Evolutionary conservation across 1,284 basidiomycete genomes (phyloP).

Genomic region (Fomitiporia mediterranea): DNA sequence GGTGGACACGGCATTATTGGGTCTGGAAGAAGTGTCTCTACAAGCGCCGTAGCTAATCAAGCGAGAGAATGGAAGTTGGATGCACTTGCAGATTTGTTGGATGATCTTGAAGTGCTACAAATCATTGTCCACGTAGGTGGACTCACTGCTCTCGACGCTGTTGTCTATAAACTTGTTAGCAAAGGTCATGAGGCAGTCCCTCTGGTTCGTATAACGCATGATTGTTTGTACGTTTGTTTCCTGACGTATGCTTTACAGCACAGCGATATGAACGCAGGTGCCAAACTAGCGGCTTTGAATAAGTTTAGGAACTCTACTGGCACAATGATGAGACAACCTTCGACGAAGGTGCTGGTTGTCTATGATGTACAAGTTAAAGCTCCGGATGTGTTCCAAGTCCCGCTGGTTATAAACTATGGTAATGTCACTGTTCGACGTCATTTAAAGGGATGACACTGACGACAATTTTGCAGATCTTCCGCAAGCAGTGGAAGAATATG

Average conservation of each 20-base stretch:
- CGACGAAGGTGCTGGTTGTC: conserved; percentile 78
- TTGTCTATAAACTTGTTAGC: conserved; percentile 84
- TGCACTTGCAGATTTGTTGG: conserved; percentile 88
- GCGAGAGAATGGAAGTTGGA: conserved; percentile 98
- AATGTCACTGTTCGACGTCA: conserved; percentile 23
- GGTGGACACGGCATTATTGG: conserved; percentile 86
- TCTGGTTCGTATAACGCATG: conserved; percentile 57
- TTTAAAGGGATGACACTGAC: neutral
- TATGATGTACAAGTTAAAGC: conserved; percentile 90
- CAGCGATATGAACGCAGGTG: conserved; percentile 79
- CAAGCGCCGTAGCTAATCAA: conserved; percentile 79
- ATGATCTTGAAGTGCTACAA: conserved; percentile 82
- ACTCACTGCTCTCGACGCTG: conserved; percentile 77
- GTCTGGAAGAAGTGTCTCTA: conserved; percentile 67
- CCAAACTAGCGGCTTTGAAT: conserved; percentile 74
- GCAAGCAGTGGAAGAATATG: conserved; percentile 93
- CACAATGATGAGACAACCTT: conserved; percentile 53
- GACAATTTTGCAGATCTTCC: conserved; percentile 66
- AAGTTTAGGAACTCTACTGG: conserved; percentile 65
- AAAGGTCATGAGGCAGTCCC: conserved; percentile 83
- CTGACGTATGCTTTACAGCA: conserved; percentile 43
- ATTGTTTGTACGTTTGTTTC: neutral
- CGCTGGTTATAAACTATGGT: conserved; percentile 92
- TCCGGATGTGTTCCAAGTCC: conserved; percentile 84
- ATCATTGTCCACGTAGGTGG: conserved; percentile 90